These are phyloP conservation scores for Austroboletus novae-zelandiae DNA, from an alignment of 1,284 basidiomycete species.

Conservation along the genomic window DNA sequence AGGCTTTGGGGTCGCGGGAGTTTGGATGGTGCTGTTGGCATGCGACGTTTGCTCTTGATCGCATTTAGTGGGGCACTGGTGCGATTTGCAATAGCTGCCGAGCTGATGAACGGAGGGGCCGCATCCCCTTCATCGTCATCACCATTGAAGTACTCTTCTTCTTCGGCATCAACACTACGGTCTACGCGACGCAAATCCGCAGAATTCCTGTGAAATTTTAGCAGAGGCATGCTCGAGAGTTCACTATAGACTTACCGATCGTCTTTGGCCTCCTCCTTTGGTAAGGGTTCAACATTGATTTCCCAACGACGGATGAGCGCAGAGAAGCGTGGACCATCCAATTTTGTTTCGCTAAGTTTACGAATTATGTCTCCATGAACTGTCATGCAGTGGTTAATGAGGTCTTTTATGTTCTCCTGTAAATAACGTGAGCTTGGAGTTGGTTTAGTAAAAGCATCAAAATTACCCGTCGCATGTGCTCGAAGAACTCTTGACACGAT, in stretches of 20 bases:
- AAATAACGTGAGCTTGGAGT: conserved; percentile 2
- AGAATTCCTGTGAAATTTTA: conserved; percentile 34
- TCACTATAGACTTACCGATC: conserved; percentile 20
- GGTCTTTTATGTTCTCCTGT: conserved; percentile 84
- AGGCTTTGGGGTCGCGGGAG: conserved; percentile 39
- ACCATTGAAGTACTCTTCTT: conserved; percentile 91
- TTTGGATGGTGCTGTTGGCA: conserved; percentile 37
- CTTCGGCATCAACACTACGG: conserved; percentile 61
- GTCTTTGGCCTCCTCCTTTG: conserved; percentile 48
- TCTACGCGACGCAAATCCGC: conserved; percentile 45
- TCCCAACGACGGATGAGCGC: conserved; percentile 82
- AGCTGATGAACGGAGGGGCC: conserved; percentile 34
- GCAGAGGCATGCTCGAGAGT: background rate
- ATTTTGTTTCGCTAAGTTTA: conserved; percentile 57
- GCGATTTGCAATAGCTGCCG: conserved; percentile 35
- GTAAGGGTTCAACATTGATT: conserved; percentile 86
- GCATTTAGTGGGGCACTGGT: conserved; percentile 36
- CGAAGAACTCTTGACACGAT: conserved; percentile 94
- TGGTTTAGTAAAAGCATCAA: conserved; percentile 10
- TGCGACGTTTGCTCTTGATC: conserved; percentile 60
- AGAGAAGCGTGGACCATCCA: conserved; percentile 70
- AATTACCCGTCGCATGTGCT: conserved; percentile 80
- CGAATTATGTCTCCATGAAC: conserved; percentile 68
- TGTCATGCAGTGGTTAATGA: conserved; percentile 85
- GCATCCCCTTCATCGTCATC: conserved; percentile 54